Evolutionary conservation across 129 eudicot species (phyloP), one percentile per base, ranked within the genome.

Genomic region (Gnaphalium uliginosum): DNA sequence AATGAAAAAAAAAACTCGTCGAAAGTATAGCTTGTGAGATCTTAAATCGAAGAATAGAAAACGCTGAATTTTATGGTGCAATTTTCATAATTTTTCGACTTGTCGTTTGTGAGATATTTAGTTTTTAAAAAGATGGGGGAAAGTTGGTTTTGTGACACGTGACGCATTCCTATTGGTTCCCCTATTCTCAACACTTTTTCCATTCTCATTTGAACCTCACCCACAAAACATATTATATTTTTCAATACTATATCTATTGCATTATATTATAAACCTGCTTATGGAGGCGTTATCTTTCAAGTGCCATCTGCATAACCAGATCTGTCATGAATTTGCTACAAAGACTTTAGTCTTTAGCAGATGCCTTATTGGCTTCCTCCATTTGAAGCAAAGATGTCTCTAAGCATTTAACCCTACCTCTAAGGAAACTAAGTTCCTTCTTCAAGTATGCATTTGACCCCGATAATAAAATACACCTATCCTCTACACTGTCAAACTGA

Each of bases 201-300:
- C n/a, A n/a, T n/a, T n/a, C n/a, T n/a, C n/a, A n/a, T n/a, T n/a
- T n/a, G n/a, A n/a, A n/a, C n/a, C n/a, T n/a, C n/a, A n/a, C n/a
- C n/a, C n/a, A n/a, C n/a, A n/a, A n/a, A n/a, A n/a, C n/a, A n/a
- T n/a, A n/a, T n/a, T n/a, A n/a, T n/a, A n/a, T n/a, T n/a, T n/a
- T n/a, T n/a, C n/a, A 68, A 68, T 9, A 43, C 50, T 61, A 69
- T 18, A 15, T 59, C 76, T 69, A 13, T 39, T 41, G 71, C 69
- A 46, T 60, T 19, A 78, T 8, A 39, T 53, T 66, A 22, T n/a
- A 54, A 78, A 94, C 99, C 99, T 91, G 96, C 75, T 91, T 91
- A 51, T 87, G 96, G 17, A 95, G 96, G 76, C 92, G 96, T 65
- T 95, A 94, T 86, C 99, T 89, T 82, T 91, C 97, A 61, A 83